Percentiles rank a stretch among this genome's conserved stretches.
Evolutionary conservation across 257 asterid genomes (phyloP).

Genomic region (Asclepias syriaca): DNA sequence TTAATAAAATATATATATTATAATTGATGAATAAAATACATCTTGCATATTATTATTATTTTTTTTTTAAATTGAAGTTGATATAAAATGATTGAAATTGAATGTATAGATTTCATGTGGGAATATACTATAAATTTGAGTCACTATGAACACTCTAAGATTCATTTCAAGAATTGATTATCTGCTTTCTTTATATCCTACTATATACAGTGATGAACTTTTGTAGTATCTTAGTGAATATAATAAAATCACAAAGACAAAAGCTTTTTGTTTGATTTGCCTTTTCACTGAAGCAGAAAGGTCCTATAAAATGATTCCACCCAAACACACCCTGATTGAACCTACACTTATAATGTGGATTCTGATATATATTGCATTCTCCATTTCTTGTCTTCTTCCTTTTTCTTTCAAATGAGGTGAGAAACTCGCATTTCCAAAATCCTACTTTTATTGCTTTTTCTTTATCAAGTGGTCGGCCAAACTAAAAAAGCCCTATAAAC

Average conservation of each 20-base stretch:
- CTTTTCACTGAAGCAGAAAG: background rate
- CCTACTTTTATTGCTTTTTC: constrained; percentile 2
- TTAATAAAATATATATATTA: too few relatives aligned
- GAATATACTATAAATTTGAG: too few relatives aligned
- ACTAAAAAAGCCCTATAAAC: background rate
- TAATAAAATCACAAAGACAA: background rate
- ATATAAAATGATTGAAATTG: too few relatives aligned
- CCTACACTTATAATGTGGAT: background rate
- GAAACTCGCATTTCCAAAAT: background rate
- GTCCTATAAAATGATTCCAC: constrained; percentile 7
- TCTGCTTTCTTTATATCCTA: too few relatives aligned
- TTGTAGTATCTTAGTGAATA: too few relatives aligned
- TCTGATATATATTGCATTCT: background rate
- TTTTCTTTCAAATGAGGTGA: background rate
- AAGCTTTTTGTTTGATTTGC: background rate
- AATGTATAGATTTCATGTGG: too few relatives aligned
- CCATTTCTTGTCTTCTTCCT: background rate
- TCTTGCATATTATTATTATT: too few relatives aligned
- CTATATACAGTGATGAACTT: too few relatives aligned
- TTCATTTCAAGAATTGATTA: too few relatives aligned
- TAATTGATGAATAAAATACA: too few relatives aligned
- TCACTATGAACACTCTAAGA: too few relatives aligned
- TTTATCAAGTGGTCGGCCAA: constrained; percentile 6
- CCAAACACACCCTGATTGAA: constrained; percentile 2
- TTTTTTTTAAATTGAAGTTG: too few relatives aligned